Evolutionary conservation across 345 rosid genomes (phyloP).

Genomic region (Eutrema yunnanense): DNA sequence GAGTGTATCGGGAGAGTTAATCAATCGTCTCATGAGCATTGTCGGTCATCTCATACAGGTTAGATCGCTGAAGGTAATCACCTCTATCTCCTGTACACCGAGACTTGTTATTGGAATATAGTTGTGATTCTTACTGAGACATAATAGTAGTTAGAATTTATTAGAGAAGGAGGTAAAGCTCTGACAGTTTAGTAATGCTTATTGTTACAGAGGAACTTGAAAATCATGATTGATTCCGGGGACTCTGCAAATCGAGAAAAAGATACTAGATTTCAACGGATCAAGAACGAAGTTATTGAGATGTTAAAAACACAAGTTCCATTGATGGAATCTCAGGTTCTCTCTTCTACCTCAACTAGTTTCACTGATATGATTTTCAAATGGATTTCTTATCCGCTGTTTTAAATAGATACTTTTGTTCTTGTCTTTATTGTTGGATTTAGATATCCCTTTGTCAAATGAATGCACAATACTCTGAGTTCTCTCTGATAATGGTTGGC

Average conservation of each 20-base stretch:
- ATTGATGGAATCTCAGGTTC: conserved; percentile 59
- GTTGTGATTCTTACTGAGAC: conserved; percentile 5
- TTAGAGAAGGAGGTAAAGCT: background rate
- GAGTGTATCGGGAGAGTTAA: conserved; percentile 65
- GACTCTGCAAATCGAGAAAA: conserved; percentile 75
- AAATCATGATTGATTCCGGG: conserved; percentile 63
- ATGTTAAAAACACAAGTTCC: conserved; percentile 56
- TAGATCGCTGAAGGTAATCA: conserved; percentile 85
- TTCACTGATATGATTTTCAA: background rate
- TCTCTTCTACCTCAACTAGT: background rate
- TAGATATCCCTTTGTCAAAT: background rate
- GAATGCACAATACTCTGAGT: background rate
- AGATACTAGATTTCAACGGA: conserved; percentile 69
- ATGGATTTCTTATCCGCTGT: background rate
- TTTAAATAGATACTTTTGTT: background rate
- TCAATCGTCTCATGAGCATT: conserved; percentile 79
- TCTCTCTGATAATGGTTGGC: background rate
- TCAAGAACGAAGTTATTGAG: conserved; percentile 77
- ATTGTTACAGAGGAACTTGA: conserved; percentile 72
- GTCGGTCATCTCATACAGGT: conserved; percentile 90
- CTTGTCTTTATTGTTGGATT: background rate
- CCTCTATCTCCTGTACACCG: background rate
- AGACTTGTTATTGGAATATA: background rate
- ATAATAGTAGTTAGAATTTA: background rate
- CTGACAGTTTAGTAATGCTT: conserved; percentile 12